phyloP scores from a whole-genome alignment of 1,139 yeast genomes.

The Taphrina communis region DNA sequence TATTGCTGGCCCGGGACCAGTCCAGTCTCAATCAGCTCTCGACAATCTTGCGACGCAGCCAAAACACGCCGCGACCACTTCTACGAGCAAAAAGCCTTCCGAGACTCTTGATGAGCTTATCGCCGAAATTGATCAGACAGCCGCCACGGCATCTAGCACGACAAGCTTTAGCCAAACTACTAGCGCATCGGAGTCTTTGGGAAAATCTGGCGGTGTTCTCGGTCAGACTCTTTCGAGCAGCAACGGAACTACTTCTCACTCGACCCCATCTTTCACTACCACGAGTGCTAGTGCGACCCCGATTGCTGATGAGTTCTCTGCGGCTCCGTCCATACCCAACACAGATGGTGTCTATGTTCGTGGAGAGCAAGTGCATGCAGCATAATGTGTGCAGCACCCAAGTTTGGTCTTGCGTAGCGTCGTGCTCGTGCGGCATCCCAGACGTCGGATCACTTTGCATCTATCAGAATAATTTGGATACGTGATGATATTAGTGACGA shows the following conservation, averaged over 20 bases:
- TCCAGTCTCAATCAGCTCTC: conserved; percentile 12
- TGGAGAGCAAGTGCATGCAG: conserved; percentile 8
- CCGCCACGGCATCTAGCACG: not conserved
- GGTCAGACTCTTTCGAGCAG: not conserved
- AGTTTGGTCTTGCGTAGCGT: too few species aligned
- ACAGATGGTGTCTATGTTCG: conserved; percentile 22
- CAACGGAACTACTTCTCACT: not conserved
- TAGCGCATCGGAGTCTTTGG: not conserved
- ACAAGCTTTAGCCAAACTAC: not conserved
- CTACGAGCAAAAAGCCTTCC: conserved; percentile 13
- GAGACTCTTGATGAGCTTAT: conserved; percentile 6
- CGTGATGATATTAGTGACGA: too few species aligned
- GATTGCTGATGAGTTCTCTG: conserved; percentile 18
- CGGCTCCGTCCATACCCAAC: conserved; percentile 10
- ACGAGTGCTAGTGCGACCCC: conserved; percentile 12
- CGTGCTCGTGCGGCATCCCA: too few species aligned
- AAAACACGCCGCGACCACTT: not conserved
- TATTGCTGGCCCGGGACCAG: conserved; percentile 34
- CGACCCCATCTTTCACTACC: not conserved
- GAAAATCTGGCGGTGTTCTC: conserved; percentile 1
- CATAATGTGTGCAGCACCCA: not conserved
- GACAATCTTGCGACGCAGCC: conserved; percentile 29
- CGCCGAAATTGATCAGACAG: conserved; percentile 4
- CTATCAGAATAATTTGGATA: too few species aligned
- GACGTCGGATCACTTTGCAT: too few species aligned